Conservation (phyloP, 1,284 basidiomycete species). For the Malassezia globosa region DNA sequence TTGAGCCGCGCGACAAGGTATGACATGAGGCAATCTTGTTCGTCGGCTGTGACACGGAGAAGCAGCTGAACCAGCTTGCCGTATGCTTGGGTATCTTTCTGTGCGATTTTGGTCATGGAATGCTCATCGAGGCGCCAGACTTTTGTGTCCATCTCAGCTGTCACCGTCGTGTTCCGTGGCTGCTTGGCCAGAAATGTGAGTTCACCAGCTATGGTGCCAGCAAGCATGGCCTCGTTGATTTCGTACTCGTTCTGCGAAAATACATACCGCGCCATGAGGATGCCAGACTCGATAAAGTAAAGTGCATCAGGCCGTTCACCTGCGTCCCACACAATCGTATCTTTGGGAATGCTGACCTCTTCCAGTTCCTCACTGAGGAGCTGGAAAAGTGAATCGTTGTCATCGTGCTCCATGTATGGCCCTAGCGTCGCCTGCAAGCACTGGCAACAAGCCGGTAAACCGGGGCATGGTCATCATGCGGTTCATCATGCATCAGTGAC, state of each 20-base stretch:
- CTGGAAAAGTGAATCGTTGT: constrained; percentile 40
- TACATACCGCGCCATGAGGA: constrained; percentile 41
- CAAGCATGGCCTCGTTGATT: constrained; percentile 45
- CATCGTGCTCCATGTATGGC: constrained; percentile 3
- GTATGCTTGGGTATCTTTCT: constrained; percentile 19
- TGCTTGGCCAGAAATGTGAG: constrained; percentile 32
- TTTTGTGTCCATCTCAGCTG: constrained; percentile 34
- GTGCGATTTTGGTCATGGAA: constrained; percentile 20
- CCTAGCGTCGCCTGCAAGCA: constrained; percentile 16
- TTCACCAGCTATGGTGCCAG: constrained; percentile 45
- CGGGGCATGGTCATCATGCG: constrained; percentile 17
- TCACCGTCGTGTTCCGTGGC: constrained; percentile 36
- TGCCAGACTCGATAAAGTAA: constrained; percentile 44
- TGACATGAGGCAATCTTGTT: constrained; percentile 41
- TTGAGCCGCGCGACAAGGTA: constrained; percentile 41
- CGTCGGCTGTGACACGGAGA: constrained; percentile 36
- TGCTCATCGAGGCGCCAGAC: constrained; percentile 35
- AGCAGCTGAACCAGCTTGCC: constrained; percentile 30
- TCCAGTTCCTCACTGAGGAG: constrained; percentile 62
- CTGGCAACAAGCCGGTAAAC: too few species aligned
- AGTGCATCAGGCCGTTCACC: constrained; percentile 63
- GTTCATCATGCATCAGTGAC: constrained; percentile 4
- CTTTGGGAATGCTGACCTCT: constrained; percentile 55
- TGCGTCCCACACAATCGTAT: constrained; percentile 61
- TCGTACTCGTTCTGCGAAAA: constrained; percentile 43